Evolutionary conservation across 768 basidiomycete species (phyloP).

Genomic region (Kwoniella newhampshirensis): DNA sequence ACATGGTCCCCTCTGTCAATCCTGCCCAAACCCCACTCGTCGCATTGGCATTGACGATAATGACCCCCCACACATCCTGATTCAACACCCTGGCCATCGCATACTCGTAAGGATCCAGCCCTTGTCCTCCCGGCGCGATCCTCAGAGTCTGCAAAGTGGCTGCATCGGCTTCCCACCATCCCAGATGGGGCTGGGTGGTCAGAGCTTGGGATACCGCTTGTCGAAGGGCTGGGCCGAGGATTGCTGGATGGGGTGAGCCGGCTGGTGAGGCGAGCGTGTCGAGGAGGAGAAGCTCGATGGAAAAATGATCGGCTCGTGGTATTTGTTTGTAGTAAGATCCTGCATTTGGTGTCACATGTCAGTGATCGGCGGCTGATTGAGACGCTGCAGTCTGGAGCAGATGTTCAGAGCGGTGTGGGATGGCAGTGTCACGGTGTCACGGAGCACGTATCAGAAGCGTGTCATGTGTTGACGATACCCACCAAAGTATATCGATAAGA

Average conservation of each 20-base stretch:
- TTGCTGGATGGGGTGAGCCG: slow-evolving; percentile 40
- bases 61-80: slow-evolving; percentile 47
- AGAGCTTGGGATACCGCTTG: slow-evolving; percentile 16
- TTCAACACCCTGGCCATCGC: slow-evolving; percentile 33
- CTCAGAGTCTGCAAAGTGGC: slow-evolving; percentile 28
- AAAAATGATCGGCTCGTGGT: slow-evolving; percentile 44
- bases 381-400: neutral
- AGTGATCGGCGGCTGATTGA: neutral
- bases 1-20: slow-evolving; percentile 27
- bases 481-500: slow-evolving; percentile 49
- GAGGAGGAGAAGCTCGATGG: slow-evolving; percentile 49
- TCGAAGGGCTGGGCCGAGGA: slow-evolving; percentile 47
- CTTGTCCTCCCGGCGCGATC: slow-evolving; percentile 32
- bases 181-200: slow-evolving; percentile 26
- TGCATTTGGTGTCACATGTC: too few species aligned
- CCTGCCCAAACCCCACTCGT: slow-evolving; percentile 45
- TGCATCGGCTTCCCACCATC: slow-evolving; percentile 34
- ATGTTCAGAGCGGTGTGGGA: too few species aligned
- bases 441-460: too few species aligned
- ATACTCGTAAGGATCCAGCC: slow-evolving; percentile 39
- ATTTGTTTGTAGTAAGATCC: slow-evolving; percentile 50
- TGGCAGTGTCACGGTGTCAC: too few species aligned
- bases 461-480: too few species aligned
- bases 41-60: slow-evolving; percentile 49
- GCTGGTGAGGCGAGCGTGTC: slow-evolving; percentile 42